Evolutionary conservation across 1,284 basidiomycete genomes (phyloP).

Genomic region (Apiotrichum gracile): DNA sequence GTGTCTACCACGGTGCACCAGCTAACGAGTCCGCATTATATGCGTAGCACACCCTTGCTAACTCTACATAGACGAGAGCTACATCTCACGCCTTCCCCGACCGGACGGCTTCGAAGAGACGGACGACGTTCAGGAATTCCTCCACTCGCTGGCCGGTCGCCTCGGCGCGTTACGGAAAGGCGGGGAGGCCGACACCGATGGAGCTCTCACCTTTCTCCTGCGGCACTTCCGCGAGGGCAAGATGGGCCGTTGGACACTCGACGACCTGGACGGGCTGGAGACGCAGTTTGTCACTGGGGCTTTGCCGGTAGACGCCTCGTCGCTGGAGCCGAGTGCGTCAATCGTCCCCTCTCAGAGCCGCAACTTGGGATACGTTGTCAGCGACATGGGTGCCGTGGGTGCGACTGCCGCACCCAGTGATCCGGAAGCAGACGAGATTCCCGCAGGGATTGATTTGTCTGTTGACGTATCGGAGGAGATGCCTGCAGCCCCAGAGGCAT

Average conservation of each 20-base stretch:
- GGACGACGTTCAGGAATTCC: slow-evolving; percentile 58
- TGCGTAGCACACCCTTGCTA: too few relatives aligned
- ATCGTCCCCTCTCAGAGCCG: too few relatives aligned
- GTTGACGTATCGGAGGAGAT: too few relatives aligned
- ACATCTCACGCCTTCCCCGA: slow-evolving; percentile 56
- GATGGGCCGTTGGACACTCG: slow-evolving; percentile 51
- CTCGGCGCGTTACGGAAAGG: slow-evolving; percentile 76
- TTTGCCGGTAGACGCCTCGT: not conserved
- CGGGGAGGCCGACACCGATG: slow-evolving; percentile 61
- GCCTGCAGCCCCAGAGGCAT: too few relatives aligned
- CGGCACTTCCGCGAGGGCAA: slow-evolving; percentile 74
- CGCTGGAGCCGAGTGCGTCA: not conserved
- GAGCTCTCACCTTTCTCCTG: slow-evolving; percentile 73
- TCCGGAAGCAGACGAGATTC: not conserved
- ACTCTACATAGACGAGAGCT: slow-evolving; percentile 41
- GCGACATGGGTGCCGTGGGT: slow-evolving; percentile 5
- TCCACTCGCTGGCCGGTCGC: slow-evolving; percentile 62
- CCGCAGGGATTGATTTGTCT: too few relatives aligned
- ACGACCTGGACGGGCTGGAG: slow-evolving; percentile 41
- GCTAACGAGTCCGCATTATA: too few relatives aligned
- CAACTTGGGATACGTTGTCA: not conserved
- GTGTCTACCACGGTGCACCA: too few relatives aligned
- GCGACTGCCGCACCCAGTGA: not conserved
- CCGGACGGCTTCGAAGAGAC: slow-evolving; percentile 52
- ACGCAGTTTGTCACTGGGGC: not conserved